These are phyloP conservation scores for Daedaleopsis nitida DNA, from an alignment of 768 basidiomycete species.

Conservation along the genomic window DNA sequence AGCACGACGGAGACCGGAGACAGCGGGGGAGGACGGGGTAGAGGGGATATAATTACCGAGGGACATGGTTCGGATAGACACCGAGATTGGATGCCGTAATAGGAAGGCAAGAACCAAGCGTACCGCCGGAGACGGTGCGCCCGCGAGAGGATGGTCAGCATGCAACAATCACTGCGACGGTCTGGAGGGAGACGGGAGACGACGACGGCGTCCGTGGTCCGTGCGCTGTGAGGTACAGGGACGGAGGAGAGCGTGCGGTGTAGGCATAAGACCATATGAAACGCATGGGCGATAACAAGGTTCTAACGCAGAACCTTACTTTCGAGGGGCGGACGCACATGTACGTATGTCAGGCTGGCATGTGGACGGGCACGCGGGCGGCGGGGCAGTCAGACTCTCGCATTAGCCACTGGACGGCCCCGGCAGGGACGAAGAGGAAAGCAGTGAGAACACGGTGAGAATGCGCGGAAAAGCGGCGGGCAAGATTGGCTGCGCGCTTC, in stretches of 20 bases:
- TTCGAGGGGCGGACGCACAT: background rate
- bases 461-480: background rate
- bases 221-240: background rate
- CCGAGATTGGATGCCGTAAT: background rate
- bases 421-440: background rate
- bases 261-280: background rate
- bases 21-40: background rate
- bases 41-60: background rate
- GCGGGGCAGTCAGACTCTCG: background rate
- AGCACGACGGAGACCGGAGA: background rate
- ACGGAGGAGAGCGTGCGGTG: background rate
- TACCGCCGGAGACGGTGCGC: background rate
- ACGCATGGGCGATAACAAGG: background rate
- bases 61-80: background rate
- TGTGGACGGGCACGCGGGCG: background rate
- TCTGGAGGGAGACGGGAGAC: background rate
- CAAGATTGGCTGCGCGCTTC: background rate
- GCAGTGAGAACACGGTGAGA: background rate
- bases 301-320: background rate
- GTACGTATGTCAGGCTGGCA: background rate
- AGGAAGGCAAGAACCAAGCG: constrained; percentile 5
- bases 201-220: background rate
- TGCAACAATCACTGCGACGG: background rate
- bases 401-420: background rate
- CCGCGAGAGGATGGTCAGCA: background rate